Conservation (phyloP, 768 basidiomycete species). For the Boletus edulis region DNA sequence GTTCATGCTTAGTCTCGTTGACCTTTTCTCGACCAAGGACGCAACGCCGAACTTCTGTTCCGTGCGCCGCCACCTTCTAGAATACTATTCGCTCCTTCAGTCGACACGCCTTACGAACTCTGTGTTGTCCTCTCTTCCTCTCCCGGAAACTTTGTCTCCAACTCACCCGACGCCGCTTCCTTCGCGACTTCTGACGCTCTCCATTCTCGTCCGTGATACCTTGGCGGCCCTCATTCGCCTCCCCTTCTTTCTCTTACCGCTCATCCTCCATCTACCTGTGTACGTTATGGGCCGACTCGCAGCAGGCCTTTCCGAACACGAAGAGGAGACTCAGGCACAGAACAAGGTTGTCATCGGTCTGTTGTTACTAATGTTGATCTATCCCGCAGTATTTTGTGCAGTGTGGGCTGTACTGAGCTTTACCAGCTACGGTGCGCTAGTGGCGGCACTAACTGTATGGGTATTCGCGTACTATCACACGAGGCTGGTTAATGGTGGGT, state of each 20-base stretch:
- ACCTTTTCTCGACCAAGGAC: conserved; percentile 76
- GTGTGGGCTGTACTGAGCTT: conserved; percentile 85
- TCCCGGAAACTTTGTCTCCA: conserved; percentile 84
- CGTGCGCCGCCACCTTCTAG: conserved; percentile 69
- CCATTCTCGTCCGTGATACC: conserved; percentile 76
- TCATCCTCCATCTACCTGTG: conserved; percentile 79
- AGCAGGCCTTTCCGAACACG: conserved; percentile 71
- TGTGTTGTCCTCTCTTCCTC: conserved; percentile 77
- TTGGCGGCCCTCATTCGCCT: conserved; percentile 66
- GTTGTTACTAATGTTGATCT: conserved; percentile 68
- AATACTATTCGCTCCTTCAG: conserved; percentile 85
- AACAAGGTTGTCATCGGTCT: conserved; percentile 93
- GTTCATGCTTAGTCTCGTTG: conserved; percentile 63
- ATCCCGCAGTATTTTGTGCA: conserved; percentile 80
- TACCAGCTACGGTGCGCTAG: conserved; percentile 66
- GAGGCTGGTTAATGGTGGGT: conserved; percentile 78
- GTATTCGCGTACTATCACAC: conserved; percentile 84
- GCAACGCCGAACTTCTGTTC: conserved; percentile 56
- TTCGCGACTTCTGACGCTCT: conserved; percentile 76
- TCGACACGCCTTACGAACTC: conserved; percentile 83
- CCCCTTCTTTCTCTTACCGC: conserved; percentile 87
- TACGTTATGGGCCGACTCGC: conserved; percentile 81
- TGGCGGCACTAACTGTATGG: conserved; percentile 69
- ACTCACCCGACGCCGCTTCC: conserved; percentile 68
- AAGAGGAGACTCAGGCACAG: conserved; percentile 95